Conservation (phyloP, 2,329 filamentous ascomycete genomes). For the Aspergillus caelatus region DNA sequence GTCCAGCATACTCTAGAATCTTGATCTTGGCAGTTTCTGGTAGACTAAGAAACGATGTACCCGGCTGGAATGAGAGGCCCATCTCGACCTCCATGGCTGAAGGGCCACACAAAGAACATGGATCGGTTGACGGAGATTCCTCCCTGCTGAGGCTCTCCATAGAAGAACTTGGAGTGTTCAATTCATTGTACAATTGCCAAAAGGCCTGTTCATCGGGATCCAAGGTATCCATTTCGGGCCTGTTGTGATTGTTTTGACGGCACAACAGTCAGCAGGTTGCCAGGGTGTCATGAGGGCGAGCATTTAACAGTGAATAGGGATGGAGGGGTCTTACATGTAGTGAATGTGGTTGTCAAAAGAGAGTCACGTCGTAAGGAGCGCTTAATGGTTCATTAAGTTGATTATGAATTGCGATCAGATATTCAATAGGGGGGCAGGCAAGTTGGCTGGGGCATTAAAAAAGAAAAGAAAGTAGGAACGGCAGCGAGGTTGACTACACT, state of each 20-base stretch:
- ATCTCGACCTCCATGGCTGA: background rate
- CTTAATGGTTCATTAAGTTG: background rate
- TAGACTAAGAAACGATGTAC: slow-evolving; percentile 22
- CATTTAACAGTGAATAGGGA: background rate
- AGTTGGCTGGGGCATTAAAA: background rate
- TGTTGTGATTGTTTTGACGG: background rate
- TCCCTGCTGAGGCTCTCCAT: background rate
- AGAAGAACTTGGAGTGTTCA: background rate
- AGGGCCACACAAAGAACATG: background rate
- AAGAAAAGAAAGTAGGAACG: background rate
- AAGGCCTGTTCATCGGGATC: slow-evolving; percentile 7
- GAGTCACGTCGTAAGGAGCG: background rate
- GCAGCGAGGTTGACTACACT: background rate
- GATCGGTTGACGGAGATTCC: background rate
- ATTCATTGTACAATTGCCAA: background rate
- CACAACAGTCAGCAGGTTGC: background rate
- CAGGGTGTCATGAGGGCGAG: background rate
- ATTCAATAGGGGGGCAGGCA: background rate
- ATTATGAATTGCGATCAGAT: background rate
- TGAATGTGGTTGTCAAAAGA: background rate
- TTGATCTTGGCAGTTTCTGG: slow-evolving; percentile 20
- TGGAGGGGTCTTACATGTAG: background rate
- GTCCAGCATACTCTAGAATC: slow-evolving; percentile 25
- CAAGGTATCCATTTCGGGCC: background rate
- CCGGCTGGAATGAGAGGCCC: background rate